A percentile compares a stretch with the other conserved stretches of the same genome.
These are phyloP conservation scores for Hapsidospora chrysogenum DNA, from an alignment of 495 filamentous ascomycete genomes.

Conservation along the genomic window DNA sequence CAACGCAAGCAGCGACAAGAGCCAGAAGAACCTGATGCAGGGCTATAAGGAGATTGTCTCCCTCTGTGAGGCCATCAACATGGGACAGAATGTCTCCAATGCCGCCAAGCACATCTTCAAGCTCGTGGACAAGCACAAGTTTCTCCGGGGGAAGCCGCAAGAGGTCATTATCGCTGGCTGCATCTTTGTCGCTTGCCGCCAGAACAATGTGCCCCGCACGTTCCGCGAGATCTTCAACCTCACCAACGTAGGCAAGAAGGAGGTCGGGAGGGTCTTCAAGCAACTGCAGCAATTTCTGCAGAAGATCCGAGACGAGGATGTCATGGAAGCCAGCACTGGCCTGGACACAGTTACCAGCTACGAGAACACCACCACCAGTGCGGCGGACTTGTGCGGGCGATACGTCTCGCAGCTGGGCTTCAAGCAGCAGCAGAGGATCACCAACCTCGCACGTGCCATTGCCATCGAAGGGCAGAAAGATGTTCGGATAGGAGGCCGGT, in stretches of 20 bases:
- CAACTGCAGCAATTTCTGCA: conserved; percentile 71
- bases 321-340: conserved; percentile 6
- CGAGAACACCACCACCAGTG: conserved; percentile 56
- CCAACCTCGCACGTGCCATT: conserved; percentile 53
- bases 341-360: conserved; percentile 30
- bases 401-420: conserved; percentile 66
- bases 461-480: conserved; percentile 55
- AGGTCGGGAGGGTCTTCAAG: conserved; percentile 94
- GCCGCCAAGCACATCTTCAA: conserved; percentile 90
- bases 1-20: conserved; percentile 72
- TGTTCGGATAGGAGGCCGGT: conserved; percentile 76
- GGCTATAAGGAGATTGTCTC: conserved; percentile 70
- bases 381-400: conserved; percentile 71
- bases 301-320: conserved; percentile 23
- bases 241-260: conserved; percentile 91
- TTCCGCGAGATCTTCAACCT: conserved; percentile 85
- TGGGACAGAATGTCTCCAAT: conserved; percentile 63
- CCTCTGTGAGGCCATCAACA: conserved; percentile 70
- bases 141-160: conserved; percentile 88
- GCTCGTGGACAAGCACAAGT: conserved; percentile 74
- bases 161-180: conserved; percentile 90
- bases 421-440: conserved; percentile 45
- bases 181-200: conserved; percentile 93
- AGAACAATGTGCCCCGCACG: conserved; percentile 68
- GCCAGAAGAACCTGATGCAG: conserved; percentile 51